phyloP scores from a whole-genome alignment of 345 rosid genomes.

The Eucalyptus sp. region DNA sequence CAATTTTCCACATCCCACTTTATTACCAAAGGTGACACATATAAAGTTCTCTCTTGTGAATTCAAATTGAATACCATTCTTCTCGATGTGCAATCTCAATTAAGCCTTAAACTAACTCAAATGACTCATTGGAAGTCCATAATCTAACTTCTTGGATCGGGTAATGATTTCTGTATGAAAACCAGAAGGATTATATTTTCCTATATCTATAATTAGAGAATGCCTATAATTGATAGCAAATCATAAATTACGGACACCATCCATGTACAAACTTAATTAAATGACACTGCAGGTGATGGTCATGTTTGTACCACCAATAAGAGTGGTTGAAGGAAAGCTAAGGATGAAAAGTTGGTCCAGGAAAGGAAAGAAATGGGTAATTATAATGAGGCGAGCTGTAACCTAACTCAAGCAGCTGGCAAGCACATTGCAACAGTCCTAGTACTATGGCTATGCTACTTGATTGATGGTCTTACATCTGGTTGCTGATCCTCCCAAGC shows the following conservation, averaged over 20 bases:
- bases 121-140: background rate
- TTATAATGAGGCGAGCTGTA: background rate
- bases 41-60: background rate
- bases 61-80: background rate
- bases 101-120: background rate
- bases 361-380: background rate
- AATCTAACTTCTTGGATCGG: background rate
- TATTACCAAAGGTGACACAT: background rate
- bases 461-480: background rate
- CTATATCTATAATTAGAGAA: background rate
- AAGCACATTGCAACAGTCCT: background rate
- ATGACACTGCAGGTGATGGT: background rate
- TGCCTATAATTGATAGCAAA: background rate
- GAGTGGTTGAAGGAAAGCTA: background rate
- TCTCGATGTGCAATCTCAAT: background rate
- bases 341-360: background rate
- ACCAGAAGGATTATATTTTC: background rate
- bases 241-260: background rate
- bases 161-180: background rate
- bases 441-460: background rate
- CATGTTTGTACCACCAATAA: background rate
- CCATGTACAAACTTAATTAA: background rate
- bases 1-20: background rate
- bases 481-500: background rate
- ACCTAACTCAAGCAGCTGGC: background rate